Evolutionary conservation across 768 basidiomycete genomes (phyloP).

Genomic region (Auricularia heimuer): DNA sequence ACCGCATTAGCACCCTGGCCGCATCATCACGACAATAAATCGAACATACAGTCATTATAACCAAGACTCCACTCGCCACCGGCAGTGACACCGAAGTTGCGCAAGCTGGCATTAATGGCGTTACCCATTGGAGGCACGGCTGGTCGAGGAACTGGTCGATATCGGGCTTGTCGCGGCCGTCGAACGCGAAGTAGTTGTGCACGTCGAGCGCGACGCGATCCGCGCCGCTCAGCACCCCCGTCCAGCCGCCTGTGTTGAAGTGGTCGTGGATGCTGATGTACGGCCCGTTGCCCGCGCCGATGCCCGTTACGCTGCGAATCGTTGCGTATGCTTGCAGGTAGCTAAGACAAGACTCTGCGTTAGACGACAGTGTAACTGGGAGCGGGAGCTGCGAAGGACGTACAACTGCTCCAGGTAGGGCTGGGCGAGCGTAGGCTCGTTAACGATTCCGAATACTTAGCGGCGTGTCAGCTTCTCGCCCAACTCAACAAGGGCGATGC

Average conservation of each 20-base stretch:
- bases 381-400: not conserved
- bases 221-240: slow-evolving; percentile 43
- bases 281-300: slow-evolving; percentile 53
- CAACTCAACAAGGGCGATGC: too few species aligned
- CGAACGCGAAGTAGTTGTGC: slow-evolving; percentile 62
- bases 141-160: slow-evolving; percentile 10
- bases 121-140: slow-evolving; percentile 27
- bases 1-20: not conserved
- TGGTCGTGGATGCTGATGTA: slow-evolving; percentile 56
- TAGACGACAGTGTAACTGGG: not conserved
- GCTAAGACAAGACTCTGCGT: not conserved
- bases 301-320: slow-evolving; percentile 30
- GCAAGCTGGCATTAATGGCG: slow-evolving; percentile 31
- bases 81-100: slow-evolving; percentile 56
- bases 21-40: not conserved
- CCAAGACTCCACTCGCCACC: slow-evolving; percentile 69
- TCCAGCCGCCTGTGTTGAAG: slow-evolving; percentile 44
- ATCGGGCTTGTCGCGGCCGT: slow-evolving; percentile 24
- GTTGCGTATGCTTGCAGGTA: not conserved
- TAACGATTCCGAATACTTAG: slow-evolving; percentile 8
- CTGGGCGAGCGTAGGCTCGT: slow-evolving; percentile 4
- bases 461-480: not conserved
- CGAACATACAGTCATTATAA: slow-evolving; percentile 9
- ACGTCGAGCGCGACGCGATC: slow-evolving; percentile 55
- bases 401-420: slow-evolving; percentile 16